These are phyloP conservation scores for Alternaria novae-zelandiae DNA, from an alignment of 2,329 filamentous ascomycete species.

Conservation along the genomic window DNA sequence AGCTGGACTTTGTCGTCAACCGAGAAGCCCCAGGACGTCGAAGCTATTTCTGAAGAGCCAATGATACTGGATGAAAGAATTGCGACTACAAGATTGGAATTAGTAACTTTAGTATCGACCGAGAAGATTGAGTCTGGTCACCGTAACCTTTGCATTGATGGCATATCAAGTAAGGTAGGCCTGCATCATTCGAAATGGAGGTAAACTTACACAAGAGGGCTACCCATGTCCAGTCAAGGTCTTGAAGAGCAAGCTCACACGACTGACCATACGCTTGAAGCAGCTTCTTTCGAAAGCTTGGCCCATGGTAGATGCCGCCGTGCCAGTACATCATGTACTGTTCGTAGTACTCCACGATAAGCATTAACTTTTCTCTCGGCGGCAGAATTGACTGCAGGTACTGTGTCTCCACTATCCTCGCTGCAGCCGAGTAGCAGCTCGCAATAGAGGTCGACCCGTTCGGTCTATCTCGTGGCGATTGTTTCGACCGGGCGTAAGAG, in stretches of 20 bases:
- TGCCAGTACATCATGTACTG: conserved; percentile 49
- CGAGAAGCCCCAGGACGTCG: conserved; percentile 54
- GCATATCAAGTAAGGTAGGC: neutral
- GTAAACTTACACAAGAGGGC: conserved; percentile 41
- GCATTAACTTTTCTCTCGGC: conserved; percentile 24
- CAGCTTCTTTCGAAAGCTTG: conserved; percentile 49
- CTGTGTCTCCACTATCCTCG: conserved; percentile 31
- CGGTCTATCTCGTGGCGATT: conserved; percentile 7
- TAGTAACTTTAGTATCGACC: neutral
- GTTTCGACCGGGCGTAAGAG: conserved; percentile 20
- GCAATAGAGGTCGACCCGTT: neutral
- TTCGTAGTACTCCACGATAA: conserved; percentile 50
- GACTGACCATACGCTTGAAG: conserved; percentile 47
- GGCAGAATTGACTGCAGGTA: conserved; percentile 50
- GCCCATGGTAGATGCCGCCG: conserved; percentile 48
- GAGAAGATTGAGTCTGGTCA: neutral
- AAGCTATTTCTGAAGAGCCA: conserved; percentile 46
- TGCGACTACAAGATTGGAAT: conserved; percentile 40
- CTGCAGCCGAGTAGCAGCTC: conserved; percentile 30
- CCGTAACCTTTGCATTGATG: neutral
- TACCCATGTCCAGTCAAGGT: conserved; percentile 48
- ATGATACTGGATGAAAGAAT: conserved; percentile 54
- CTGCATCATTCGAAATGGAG: neutral
- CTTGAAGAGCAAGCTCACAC: conserved; percentile 47
- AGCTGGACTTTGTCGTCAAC: conserved; percentile 51